Evolutionary conservation across 352 stramenopile species (phyloP).

Genomic region (Pseudoperonospora humuli): DNA sequence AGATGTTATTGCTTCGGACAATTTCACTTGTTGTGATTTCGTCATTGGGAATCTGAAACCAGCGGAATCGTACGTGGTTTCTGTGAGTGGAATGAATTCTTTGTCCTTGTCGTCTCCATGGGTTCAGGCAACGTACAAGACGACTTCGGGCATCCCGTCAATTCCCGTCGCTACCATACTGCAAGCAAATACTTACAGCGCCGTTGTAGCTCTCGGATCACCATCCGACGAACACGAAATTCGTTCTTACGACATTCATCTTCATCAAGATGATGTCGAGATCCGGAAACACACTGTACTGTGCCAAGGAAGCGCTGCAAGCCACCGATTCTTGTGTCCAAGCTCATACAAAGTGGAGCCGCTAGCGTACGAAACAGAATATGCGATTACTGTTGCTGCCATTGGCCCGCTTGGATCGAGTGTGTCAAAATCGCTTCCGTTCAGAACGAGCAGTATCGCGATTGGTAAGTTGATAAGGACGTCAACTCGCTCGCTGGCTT

Average conservation of each 20-base stretch:
- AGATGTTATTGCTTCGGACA: conserved; percentile 7
- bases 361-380: conserved; percentile 13
- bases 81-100: conserved; percentile 25
- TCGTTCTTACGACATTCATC: conserved; percentile 21
- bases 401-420: conserved; percentile 25
- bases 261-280: not conserved
- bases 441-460: conserved; percentile 12
- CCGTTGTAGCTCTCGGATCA: conserved; percentile 15
- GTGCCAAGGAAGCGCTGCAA: not conserved
- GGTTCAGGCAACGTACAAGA: conserved; percentile 16
- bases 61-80: conserved; percentile 23
- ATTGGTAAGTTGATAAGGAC: conserved; percentile 2
- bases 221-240: conserved; percentile 33
- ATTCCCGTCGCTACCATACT: conserved; percentile 11
- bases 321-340: conserved; percentile 12
- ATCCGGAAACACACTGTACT: conserved; percentile 2
- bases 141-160: conserved; percentile 27
- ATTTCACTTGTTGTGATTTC: conserved; percentile 43
- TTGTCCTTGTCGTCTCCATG: conserved; percentile 5
- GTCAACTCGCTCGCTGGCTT: not conserved
- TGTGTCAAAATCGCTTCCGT: conserved; percentile 3
- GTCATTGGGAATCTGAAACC: conserved; percentile 19
- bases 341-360: conserved; percentile 9
- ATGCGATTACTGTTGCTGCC: conserved; percentile 21
- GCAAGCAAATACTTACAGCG: conserved; percentile 36